Conservation (phyloP, 1,284 basidiomycete species). For the Earliella scabrosa region DNA sequence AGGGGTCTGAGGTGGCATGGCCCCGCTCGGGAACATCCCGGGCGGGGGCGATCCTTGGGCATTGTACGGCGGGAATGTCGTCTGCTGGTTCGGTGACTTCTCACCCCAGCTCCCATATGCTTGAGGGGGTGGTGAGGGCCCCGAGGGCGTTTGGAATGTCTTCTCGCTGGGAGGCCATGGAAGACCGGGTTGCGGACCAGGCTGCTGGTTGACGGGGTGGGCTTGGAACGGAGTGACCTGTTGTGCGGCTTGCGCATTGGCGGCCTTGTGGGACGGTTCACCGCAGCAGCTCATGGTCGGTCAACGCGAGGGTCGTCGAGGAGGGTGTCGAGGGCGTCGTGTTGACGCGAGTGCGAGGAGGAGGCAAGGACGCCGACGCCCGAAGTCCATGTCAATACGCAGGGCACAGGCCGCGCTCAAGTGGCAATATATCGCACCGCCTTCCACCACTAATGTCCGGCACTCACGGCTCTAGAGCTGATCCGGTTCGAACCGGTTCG, state of each 20-base stretch:
- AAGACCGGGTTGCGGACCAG: slow-evolving; percentile 35
- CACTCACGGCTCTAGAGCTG: background rate
- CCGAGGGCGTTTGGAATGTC: slow-evolving; percentile 42
- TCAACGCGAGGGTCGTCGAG: background rate
- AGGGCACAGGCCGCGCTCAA: background rate
- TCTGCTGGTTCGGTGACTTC: slow-evolving; percentile 17
- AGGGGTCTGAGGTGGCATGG: slow-evolving; percentile 13
- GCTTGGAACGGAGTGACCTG: slow-evolving; percentile 26
- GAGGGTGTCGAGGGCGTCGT: slow-evolving; percentile 10
- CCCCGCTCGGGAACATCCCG: slow-evolving; percentile 14
- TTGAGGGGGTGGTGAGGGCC: slow-evolving; percentile 48
- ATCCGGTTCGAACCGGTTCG: too few relatives aligned
- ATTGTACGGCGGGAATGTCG: slow-evolving; percentile 21
- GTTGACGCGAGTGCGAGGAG: slow-evolving; percentile 1
- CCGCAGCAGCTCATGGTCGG: slow-evolving; percentile 64
- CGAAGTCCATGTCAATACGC: background rate
- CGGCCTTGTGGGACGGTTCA: slow-evolving; percentile 36
- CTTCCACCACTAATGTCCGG: background rate
- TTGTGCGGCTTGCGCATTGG: slow-evolving; percentile 26
- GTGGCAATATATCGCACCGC: background rate
- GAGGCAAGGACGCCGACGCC: background rate
- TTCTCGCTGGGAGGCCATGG: slow-evolving; percentile 32
- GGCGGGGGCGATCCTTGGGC: slow-evolving; percentile 34
- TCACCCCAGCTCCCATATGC: slow-evolving; percentile 36
- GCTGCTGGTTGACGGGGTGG: slow-evolving; percentile 53